phyloP scores from a whole-genome alignment of 2,329 filamentous ascomycete genomes.

The Penicillium fuscoglaucum region DNA sequence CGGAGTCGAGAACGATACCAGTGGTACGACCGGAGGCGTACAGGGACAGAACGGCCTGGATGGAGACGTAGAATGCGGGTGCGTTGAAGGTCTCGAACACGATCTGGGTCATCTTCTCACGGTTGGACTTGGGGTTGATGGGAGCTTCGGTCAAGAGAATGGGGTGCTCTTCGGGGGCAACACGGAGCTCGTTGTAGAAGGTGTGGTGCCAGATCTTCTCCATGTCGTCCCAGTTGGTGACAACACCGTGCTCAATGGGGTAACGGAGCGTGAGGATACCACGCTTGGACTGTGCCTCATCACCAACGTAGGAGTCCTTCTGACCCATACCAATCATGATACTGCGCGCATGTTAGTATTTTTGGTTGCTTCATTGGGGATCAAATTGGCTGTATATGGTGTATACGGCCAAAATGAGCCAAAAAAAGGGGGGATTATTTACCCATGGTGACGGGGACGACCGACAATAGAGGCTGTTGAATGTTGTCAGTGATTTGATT shows the following conservation, averaged over 20 bases:
- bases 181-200: slow-evolving; percentile 99
- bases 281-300: slow-evolving; percentile 99
- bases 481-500: slow-evolving; percentile 5
- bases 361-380: not conserved
- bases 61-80: slow-evolving; percentile 99
- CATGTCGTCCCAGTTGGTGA: slow-evolving; percentile 99
- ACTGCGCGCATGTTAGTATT: slow-evolving; percentile 56
- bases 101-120: slow-evolving; percentile 99
- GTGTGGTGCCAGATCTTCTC: slow-evolving; percentile 99
- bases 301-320: slow-evolving; percentile 99
- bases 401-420: slow-evolving; percentile 1
- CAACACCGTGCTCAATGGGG: slow-evolving; percentile 99
- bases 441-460: slow-evolving; percentile 99
- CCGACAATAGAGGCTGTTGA: slow-evolving; percentile 92
- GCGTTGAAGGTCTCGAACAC: slow-evolving; percentile 99
- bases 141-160: slow-evolving; percentile 98
- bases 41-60: slow-evolving; percentile 98
- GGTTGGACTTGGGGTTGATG: slow-evolving; percentile 99
- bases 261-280: slow-evolving; percentile 99
- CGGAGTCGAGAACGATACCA: slow-evolving; percentile 99
- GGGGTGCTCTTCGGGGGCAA: slow-evolving; percentile 99
- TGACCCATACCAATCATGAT: slow-evolving; percentile 99
- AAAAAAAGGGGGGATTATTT: slow-evolving; percentile 55
- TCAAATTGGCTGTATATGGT: not conserved
- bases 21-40: slow-evolving; percentile 99